Base-by-base conservation (phyloP, 2,329 filamentous ascomycete species). In the Orbilia javanica region DNA sequence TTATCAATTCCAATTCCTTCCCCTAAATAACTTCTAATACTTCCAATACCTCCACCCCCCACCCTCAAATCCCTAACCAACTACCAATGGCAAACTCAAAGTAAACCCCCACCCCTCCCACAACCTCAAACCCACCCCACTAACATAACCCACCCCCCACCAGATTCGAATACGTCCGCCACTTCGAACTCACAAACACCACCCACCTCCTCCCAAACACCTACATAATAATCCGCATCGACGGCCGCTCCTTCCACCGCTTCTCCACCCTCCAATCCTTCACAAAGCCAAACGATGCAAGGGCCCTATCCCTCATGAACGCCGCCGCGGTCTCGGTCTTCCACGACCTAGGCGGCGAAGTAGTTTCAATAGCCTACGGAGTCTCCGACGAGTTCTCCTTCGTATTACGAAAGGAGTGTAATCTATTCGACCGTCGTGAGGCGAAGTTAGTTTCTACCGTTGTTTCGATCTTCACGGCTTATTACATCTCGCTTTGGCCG, bases 341-440 rank as follows among this genome's bases (percentile, higher is more conserved):
- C 85, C 89, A 88, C 79, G 92, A 96, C 63, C 85, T 98, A 25
- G 90, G 93, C 3, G 95, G 98, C 82, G 90, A 97, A 80, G 53
- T 69, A 2, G 31, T 79, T 11, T 90, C 91, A 5, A 88, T 98
- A 79, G 94, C 92, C 0, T 99, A 98, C 82, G 96, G 96, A 0
- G 90, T 97, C 80, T 97, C 94, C 84, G 96, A 99, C 83, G 96
- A 99, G 84, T 98, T 92, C 84, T 96, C 93, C 84, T 97, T 97
- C 82, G 90, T 97, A 46, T 93, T 97, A 80, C 92, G 96, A 83
- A 95, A 94, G 83, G 88, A 89, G 36, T 93, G 90, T 81, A 88
- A 88, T 52, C 86, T 99, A 4, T 99, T 98, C 82, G 94, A 98
- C 82, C 89, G 96, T 73, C 89, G 96, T 79, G 89, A 89, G 64